Evolutionary conservation across 495 filamentous ascomycete genomes (phyloP), one percentile per base, ranked within the genome.

Genomic region (Trichoderma orchidacearum): DNA sequence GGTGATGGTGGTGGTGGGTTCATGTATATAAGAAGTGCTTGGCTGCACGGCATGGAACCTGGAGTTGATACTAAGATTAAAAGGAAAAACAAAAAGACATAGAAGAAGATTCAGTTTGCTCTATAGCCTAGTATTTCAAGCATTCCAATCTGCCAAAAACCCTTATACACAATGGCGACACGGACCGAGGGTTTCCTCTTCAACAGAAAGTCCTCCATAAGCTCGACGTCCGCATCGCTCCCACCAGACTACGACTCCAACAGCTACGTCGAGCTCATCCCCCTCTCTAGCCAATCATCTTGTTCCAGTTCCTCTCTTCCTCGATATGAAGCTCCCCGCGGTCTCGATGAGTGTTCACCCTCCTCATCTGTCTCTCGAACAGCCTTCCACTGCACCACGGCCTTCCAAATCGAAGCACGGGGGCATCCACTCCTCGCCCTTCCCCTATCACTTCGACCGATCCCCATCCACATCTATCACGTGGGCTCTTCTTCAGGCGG

Each of bases 381-480:
- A 48, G 4, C 41, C 6, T 28, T 60, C 60, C 3, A 51, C 54
- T 66, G 70, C 25, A 69, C 68, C 0, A 61, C 60, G 18, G 65
- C 64, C 30, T 64, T 81, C 53, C 69, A 70, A 30, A 72, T 81
- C 56, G 65, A 75, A 59, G 68, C 76, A 1, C 62, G 41, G 23
- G 80, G 80, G 18, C 74, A 75, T 35, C 56, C 59, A 0, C 55
- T 66, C 27, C 57, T 80, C 30, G 72, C 73, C 45, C 59, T 77
- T 3, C 79, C 78, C 0, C 38, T 72, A 0, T 72, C 76, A 0
- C 56, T 65, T 0, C 60, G 61, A 1, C 66, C 78, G 5, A 69
- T 71, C 0, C 69, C 74, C 17, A 80, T 79, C 59, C 61, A 65
- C 23, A 66, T 83, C 61, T 72, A 67, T 61, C 51, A 69, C 23